Conservation (phyloP, 306 rosid genomes). For the Castanea mollissima region DNA sequence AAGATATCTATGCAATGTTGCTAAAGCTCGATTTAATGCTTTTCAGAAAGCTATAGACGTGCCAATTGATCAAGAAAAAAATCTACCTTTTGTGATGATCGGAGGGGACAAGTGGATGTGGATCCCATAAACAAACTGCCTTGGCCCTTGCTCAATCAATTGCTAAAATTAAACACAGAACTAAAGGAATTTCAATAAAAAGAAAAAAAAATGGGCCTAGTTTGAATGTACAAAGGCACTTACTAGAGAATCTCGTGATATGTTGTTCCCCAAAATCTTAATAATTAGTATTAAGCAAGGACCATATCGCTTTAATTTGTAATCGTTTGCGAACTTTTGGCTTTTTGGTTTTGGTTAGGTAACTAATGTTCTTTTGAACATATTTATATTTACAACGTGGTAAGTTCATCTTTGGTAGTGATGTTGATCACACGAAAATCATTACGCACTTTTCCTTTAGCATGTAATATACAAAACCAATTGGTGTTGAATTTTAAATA, state of each 20-base stretch:
- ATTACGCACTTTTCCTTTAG: no score
- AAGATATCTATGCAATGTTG: neutral
- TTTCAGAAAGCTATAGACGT: neutral
- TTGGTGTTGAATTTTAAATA: no score
- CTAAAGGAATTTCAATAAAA: neutral
- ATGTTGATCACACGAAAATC: no score
- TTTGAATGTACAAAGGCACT: neutral
- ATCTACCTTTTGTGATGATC: neutral
- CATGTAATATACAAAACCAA: no score
- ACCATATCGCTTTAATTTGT: neutral
- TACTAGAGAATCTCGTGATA: neutral
- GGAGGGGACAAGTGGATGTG: neutral
- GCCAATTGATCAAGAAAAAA: neutral
- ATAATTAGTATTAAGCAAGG: neutral
- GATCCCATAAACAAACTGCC: no score
- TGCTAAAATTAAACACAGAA: neutral
- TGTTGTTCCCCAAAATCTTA: neutral
- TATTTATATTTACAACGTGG: neutral
- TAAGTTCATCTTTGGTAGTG: neutral
- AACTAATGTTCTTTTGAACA: neutral
- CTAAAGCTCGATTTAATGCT: neutral
- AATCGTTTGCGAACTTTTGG: neutral
- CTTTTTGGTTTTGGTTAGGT: neutral
- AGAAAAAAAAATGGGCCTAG: neutral
- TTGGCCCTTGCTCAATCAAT: no score